These are phyloP conservation scores for Hyaloscypha finlandica DNA, from an alignment of 495 filamentous ascomycete species.

Conservation along the genomic window DNA sequence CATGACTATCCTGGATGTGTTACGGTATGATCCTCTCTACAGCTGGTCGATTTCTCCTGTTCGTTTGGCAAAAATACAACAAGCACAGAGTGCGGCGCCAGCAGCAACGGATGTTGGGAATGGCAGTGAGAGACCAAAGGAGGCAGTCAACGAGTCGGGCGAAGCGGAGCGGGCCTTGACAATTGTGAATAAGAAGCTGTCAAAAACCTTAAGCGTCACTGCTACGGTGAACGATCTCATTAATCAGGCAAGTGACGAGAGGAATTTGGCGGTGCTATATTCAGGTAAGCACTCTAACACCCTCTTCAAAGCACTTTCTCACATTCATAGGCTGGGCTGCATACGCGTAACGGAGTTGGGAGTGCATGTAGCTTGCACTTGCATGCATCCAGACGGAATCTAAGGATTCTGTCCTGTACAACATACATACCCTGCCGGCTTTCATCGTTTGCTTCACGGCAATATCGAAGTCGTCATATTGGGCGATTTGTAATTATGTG, in stretches of 20 bases:
- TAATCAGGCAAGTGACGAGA: slow-evolving; percentile 90
- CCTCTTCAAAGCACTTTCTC: slow-evolving; percentile 20
- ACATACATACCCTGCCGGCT: not conserved
- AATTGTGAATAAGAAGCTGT: slow-evolving; percentile 92
- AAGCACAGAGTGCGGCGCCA: slow-evolving; percentile 48
- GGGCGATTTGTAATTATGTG: not conserved
- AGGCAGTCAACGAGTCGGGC: slow-evolving; percentile 70
- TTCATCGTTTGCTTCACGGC: not conserved
- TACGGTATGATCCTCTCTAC: slow-evolving; percentile 95
- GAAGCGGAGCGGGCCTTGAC: slow-evolving; percentile 91
- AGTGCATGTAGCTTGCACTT: slow-evolving; percentile 3
- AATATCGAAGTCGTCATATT: not conserved
- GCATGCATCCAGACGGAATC: not conserved
- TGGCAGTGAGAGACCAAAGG: slow-evolving; percentile 36
- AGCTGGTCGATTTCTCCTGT: slow-evolving; percentile 93
- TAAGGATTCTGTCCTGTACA: not conserved
- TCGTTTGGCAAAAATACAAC: slow-evolving; percentile 65
- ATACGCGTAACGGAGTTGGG: slow-evolving; percentile 50
- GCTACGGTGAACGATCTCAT: slow-evolving; percentile 97
- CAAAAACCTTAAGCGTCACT: slow-evolving; percentile 87
- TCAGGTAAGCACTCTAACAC: slow-evolving; percentile 60
- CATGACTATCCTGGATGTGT: slow-evolving; percentile 94
- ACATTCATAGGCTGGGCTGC: slow-evolving; percentile 60
- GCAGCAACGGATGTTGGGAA: slow-evolving; percentile 28
- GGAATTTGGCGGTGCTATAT: slow-evolving; percentile 89